phyloP scores from a whole-genome alignment of 345 rosid species.

The rapeseed (Brassica napus) region Da-Ae NC_063439.1:1577501-1578000 shows the following conservation, averaged over 20 bases:
- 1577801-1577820: background rate
- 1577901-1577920: too few species aligned
- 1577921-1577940: too few species aligned
- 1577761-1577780: background rate
- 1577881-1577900: slow-evolving; percentile 11
- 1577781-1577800: background rate
- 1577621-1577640: background rate
- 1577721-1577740: background rate
- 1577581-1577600: slow-evolving; percentile 1
- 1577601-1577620: slow-evolving; percentile 17
- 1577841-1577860: background rate
- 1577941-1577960: too few species aligned
- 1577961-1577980: too few species aligned
- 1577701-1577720: background rate
- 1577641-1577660: slow-evolving; percentile 16
- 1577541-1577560: background rate
- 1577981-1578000: too few species aligned
- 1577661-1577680: background rate
- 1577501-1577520: background rate
- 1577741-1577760: background rate
- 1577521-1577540: slow-evolving; percentile 15
- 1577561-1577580: background rate
- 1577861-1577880: background rate
- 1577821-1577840: too few species aligned
- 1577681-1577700: background rate